Evolutionary conservation across 129 eudicot species (phyloP), one percentile per base, ranked within the genome.

Genomic region (Arctium lappa): DNA sequence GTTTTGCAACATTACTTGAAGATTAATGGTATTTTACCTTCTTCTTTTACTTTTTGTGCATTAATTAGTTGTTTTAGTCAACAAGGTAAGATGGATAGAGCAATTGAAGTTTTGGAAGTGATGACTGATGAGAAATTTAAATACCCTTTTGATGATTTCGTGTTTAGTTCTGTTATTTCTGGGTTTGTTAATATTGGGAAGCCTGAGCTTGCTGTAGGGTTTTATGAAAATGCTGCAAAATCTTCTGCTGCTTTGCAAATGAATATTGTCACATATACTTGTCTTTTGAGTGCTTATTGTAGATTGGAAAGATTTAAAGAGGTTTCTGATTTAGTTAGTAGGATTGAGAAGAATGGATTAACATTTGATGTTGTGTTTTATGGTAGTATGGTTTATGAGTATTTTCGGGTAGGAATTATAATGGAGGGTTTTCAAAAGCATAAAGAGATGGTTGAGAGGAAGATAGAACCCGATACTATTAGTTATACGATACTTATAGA

Each of bases 131-230:
- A 86, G 69, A 91, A 85, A 85, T 72, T 82, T 56, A 87, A 83
- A 50, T 92, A 88, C 90, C 94, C 90, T 69, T 89, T 91, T 44
- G 88, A 88, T 88, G 85, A 87, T 88, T 91, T 80, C 87, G 93
- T 93, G 5, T 79, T 87, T 89, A 93, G 97, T 85, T 85, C 86
- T 80, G 91, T 93, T 44, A 80, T 93, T 85, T 83, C 79, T 74
- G 94, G 94, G 74, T 93, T 93, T 89, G 87, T 86, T 85, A 88
- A 84, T 85, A 79, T 85, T 85, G 89, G 91, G 76, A 85, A 89
- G 81, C 86, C 88, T 88, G 94, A 93, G 34, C 89, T 91, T 81
- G 97, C 90, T 11, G 38, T 93, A 75, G 86, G 77, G 82, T 93
- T 93, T 89, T 93, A 78, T 81, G 92, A 93, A 71, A 88, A 86